Evolutionary conservation across 441 rosid genomes (phyloP).

Genomic region (Euphorbia schlechtendalii): DNA sequence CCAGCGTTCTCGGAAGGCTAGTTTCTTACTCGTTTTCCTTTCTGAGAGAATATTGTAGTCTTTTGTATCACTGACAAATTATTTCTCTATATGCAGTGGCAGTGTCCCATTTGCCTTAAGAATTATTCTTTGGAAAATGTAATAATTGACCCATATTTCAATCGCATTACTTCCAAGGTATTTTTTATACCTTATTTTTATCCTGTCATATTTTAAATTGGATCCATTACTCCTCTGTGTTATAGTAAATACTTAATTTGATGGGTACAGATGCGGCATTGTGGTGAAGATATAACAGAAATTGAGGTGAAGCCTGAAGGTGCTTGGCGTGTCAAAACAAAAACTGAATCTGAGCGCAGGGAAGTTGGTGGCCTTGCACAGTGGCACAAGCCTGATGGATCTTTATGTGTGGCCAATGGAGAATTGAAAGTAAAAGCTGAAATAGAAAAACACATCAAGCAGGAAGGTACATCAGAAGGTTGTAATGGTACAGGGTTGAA

Average conservation of each 20-base stretch:
- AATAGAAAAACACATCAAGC: conserved; percentile 47
- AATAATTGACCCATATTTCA: conserved; percentile 91
- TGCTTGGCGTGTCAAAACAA: conserved; percentile 90
- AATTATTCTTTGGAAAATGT: conserved; percentile 84
- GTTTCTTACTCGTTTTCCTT: conserved; percentile 19
- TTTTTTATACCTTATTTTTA: neutral
- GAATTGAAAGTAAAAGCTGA: conserved; percentile 48
- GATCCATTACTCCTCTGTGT: neutral
- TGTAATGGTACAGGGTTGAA: conserved; percentile 63
- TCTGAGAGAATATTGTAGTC: neutral
- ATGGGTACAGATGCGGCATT: conserved; percentile 61
- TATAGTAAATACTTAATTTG: neutral
- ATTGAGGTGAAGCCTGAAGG: conserved; percentile 97
- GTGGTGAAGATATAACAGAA: conserved; percentile 85
- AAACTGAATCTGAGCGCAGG: conserved; percentile 67
- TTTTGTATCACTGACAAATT: conserved; percentile 12
- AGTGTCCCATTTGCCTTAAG: conserved; percentile 91
- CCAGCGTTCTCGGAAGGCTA: conserved; percentile 97
- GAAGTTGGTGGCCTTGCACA: conserved; percentile 72
- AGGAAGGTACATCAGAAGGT: conserved; percentile 76
- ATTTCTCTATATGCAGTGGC: conserved; percentile 70
- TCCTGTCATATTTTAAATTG: neutral
- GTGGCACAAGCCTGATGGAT: conserved; percentile 85
- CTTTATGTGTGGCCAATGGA: conserved; percentile 36
- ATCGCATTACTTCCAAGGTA: conserved; percentile 83